These are phyloP conservation scores for Debaryomycetaceae sp. DNA, from an alignment of 1,139 yeast genomes.

Conservation along the genomic window DNA sequence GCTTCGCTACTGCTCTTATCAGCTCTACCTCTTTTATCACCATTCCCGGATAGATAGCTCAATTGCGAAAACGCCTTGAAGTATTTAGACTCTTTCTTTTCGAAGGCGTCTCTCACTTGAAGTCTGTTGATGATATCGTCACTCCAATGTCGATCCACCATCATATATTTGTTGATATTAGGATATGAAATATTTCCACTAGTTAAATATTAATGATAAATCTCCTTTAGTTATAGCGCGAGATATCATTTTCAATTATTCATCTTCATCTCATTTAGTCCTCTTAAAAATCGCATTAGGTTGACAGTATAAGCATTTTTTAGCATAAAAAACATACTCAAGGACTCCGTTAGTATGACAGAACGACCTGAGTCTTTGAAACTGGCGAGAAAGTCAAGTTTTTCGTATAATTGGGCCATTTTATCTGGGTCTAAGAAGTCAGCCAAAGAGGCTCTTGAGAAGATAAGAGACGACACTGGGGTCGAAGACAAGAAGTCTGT, in stretches of 20 bases:
- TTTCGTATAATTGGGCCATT: background rate
- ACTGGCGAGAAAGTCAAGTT: background rate
- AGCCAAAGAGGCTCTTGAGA: background rate
- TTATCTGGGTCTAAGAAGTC: background rate
- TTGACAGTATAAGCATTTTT: background rate
- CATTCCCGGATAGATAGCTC: constrained; percentile 6
- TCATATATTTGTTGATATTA: background rate
- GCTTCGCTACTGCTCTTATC: background rate
- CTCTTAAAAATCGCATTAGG: background rate
- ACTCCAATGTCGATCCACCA: constrained; percentile 13
- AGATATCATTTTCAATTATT: background rate
- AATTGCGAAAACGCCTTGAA: constrained; percentile 32
- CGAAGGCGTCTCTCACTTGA: constrained; percentile 28
- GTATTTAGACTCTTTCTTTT: constrained; percentile 29
- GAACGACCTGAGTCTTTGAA: background rate
- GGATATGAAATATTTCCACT: background rate
- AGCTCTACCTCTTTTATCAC: constrained; percentile 4
- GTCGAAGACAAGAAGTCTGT: background rate
- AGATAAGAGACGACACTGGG: background rate
- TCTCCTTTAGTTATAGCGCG: background rate
- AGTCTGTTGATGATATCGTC: constrained; percentile 24
- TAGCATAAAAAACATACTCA: background rate
- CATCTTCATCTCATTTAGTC: background rate
- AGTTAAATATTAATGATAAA: background rate
- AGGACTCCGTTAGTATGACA: background rate